Percentiles rank a stretch among this genome's conserved stretches.
Conservation (phyloP, 169 alveolate species). For the Plasmodium vinckei region DNA sequence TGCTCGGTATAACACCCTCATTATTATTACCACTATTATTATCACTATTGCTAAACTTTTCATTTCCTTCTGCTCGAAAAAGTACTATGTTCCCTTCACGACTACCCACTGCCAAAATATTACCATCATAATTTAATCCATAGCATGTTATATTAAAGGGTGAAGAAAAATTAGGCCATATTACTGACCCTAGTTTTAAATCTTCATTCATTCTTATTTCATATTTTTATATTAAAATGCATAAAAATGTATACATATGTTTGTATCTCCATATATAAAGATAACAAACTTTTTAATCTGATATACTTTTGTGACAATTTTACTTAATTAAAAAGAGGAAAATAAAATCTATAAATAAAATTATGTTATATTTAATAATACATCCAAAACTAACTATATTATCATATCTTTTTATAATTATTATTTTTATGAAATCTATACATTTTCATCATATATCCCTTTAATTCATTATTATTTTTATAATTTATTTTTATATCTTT, state of each 20-base stretch:
- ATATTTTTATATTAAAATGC: slow-evolving; percentile 16
- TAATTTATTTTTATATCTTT: too few relatives aligned
- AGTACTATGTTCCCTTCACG: slow-evolving; percentile 64
- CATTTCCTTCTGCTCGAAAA: slow-evolving; percentile 43
- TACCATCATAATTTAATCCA: slow-evolving; percentile 26
- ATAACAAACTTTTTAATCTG: too few relatives aligned
- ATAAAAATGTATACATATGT: not conserved
- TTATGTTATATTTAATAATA: too few relatives aligned
- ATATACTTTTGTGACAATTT: too few relatives aligned
- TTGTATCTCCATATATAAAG: too few relatives aligned
- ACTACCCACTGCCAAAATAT: slow-evolving; percentile 41
- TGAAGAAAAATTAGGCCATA: slow-evolving; percentile 75
- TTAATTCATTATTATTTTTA: too few relatives aligned
- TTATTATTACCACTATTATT: not conserved
- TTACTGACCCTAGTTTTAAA: slow-evolving; percentile 75
- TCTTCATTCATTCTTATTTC: slow-evolving; percentile 75
- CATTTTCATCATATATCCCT: too few relatives aligned
- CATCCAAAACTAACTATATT: too few relatives aligned
- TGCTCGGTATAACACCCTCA: not conserved
- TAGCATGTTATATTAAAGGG: slow-evolving; percentile 73
- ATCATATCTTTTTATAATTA: too few relatives aligned
- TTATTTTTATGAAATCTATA: too few relatives aligned
- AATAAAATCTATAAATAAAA: too few relatives aligned
- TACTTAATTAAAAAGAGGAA: not conserved
- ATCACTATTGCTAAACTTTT: not conserved